A percentile compares a stretch with the other conserved stretches of the same genome.
These are phyloP conservation scores for Saturnispora saitoi DNA, from an alignment of 805 yeast species.

Conservation along the genomic window DNA sequence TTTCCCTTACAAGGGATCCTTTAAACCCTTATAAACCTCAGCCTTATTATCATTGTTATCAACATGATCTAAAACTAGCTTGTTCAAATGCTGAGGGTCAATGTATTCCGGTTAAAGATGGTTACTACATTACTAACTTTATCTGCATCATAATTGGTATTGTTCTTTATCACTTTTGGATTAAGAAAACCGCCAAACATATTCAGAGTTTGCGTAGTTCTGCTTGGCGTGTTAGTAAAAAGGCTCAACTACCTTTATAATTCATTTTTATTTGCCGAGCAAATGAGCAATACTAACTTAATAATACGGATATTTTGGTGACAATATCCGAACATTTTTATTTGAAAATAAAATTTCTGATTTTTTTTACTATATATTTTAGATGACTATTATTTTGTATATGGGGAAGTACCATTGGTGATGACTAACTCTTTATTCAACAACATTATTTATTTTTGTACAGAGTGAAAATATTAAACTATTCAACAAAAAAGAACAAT, in stretches of 20 bases:
- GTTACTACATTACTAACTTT: conserved; percentile 72
- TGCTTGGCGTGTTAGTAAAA: conserved; percentile 58
- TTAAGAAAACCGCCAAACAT: conserved; percentile 49
- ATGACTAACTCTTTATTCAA: background rate
- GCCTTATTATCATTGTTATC: conserved; percentile 25
- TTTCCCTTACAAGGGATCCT: background rate
- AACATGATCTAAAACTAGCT: conserved; percentile 31
- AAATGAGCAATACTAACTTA: background rate
- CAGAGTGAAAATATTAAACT: background rate
- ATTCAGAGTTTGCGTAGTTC: conserved; percentile 66
- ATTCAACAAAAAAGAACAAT: background rate
- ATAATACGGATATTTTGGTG: background rate
- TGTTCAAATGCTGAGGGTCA: conserved; percentile 51
- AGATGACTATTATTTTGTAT: background rate
- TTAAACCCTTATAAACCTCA: conserved; percentile 21
- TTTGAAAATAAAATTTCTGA: background rate
- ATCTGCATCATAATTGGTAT: conserved; percentile 59
- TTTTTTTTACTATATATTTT: background rate
- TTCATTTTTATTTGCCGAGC: background rate
- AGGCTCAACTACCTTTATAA: conserved; percentile 1
- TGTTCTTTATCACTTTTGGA: conserved; percentile 58
- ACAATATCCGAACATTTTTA: conserved; percentile 2
- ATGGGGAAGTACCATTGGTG: background rate
- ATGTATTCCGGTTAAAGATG: conserved; percentile 55
- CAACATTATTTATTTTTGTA: background rate